Evolutionary conservation across 352 stramenopile genomes (phyloP), one percentile per base, ranked within the genome.

Genomic region (Globisporangium solare): DNA sequence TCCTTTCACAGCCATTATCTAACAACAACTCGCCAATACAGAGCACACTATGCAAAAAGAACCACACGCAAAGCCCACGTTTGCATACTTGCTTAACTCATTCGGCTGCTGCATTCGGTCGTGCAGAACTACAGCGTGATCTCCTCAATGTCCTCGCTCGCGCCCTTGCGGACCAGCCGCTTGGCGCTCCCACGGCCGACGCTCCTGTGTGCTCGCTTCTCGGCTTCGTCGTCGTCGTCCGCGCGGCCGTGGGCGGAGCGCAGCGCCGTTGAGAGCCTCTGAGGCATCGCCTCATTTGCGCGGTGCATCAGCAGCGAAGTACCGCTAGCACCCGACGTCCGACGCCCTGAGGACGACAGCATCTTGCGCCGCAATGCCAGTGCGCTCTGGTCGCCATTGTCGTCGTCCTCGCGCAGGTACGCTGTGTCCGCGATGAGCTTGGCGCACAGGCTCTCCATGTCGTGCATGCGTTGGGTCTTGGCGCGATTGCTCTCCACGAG

Each of bases 361-460:
- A 35, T 6, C 27, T 35, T 35, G 27, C 27, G 27, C 10, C 27
- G 27, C 27, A 6, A 35, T 8, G 27, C 14, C 18, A 41, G 24
- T 39, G 27, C 27, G 6, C 17, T 47, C 31, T 45, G n/a, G 17
- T 14, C 27, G 27, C 71, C 60, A 0, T 61, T 50, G 21, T 69
- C 62, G 42, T 59, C 70, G 11, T 74, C 64, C 10, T 71, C 56
- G 24, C 70, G 67, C 51, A 79, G 45, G 21, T 68, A 76, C 18
- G 75, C 68, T 6, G 73, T 81, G 21, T 83, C 74, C 10, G 52
- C 68, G 47, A 88, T 73, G 39, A 90, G 72, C 50, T 87, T 69
- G 52, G 80, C 67, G 41, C 80, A 90, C 3, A 88, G 57, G n/a
- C 73, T 65, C 47, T 90, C 77, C 56, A 90, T 73, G 22, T 85